Evolutionary conservation across 306 rosid genomes (phyloP), one percentile per base, ranked within the genome.

Genomic region (Vachellia pachyceras): DNA sequence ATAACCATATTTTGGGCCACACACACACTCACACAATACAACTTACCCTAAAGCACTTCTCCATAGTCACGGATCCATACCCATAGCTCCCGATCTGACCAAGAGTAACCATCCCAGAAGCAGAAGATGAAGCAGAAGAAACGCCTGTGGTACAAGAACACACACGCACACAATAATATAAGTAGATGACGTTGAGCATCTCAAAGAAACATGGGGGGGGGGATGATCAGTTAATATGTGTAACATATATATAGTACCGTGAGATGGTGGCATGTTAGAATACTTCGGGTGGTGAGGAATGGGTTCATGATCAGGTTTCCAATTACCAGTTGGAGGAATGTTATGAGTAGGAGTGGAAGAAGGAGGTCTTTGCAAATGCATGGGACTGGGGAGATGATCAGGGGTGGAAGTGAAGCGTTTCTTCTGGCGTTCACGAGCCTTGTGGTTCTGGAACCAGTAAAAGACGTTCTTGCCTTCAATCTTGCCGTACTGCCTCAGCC

Each of bases 351-450:
- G 5, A 40, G 72, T 3, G 42, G 72, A 40, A 18, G 69, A 9
- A 35, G 71, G 46, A n/a, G 46, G 20, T 36, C 23, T 36, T 17
- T 64, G 69, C 22, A 35, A 35, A 7, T 68, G 73, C 50, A 68
- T 68, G 73, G 73, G 50, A 10, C 4, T 17, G 50, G 35, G 73
- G 45, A 18, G 35, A 41, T n/a, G 50, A 41, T 41, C 23, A 40
- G 73, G 17, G 8, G 69, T 1, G 4, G 71, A 40, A 22, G 74
- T 70, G 75, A 93, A 93, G 71, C 98, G 82, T 78, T 96, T 96
- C 89, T 96, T 96, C 87, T 96, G 99, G 77, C 98, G 86, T 82
- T 96, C 99, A n/a, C 99, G 89, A 63, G 99, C 99, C 75, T 93
- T 96, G 82, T 93, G 99, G 86, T 96, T 96, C 82, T 93, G 98